These are phyloP conservation scores for Simplicillium sp. DNA, from an alignment of 2,329 filamentous ascomycete species.

Conservation along the genomic window DNA sequence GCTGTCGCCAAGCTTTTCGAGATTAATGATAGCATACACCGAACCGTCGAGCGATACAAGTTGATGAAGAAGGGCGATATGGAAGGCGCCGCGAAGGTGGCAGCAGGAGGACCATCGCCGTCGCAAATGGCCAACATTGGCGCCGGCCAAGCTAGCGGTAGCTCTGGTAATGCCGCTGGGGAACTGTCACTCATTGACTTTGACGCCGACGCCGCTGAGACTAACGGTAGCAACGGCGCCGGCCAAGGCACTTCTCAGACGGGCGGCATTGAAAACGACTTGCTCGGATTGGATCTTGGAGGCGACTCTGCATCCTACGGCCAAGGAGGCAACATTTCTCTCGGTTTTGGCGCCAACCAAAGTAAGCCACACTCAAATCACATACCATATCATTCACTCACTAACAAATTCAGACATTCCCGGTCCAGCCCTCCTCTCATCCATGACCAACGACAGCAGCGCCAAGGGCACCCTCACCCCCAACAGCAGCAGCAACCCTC, in stretches of 20 bases:
- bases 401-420: slow-evolving; percentile 44
- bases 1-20: slow-evolving; percentile 91
- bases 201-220: slow-evolving; percentile 52
- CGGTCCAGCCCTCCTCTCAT: slow-evolving; percentile 55
- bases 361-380: slow-evolving; percentile 36
- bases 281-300: slow-evolving; percentile 78
- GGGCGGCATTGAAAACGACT: slow-evolving; percentile 75
- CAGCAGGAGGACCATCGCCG: slow-evolving; percentile 56
- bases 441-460: slow-evolving; percentile 50
- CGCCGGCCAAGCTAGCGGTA: slow-evolving; percentile 7
- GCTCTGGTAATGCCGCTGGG: slow-evolving; percentile 32
- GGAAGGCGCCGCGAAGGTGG: slow-evolving; percentile 73
- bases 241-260: slow-evolving; percentile 35
- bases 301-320: slow-evolving; percentile 53
- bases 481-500: slow-evolving; percentile 33
- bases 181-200: slow-evolving; percentile 94
- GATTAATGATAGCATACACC: slow-evolving; percentile 98
- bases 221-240: slow-evolving; percentile 30
- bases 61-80: slow-evolving; percentile 92
- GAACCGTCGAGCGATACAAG: slow-evolving; percentile 92
- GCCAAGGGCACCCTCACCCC: slow-evolving; percentile 33
- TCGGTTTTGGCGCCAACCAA: slow-evolving; percentile 65
- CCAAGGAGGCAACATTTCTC: slow-evolving; percentile 70
- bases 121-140: slow-evolving; percentile 48
- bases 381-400: neutral